A percentile compares a stretch with the other conserved stretches of the same genome.
phyloP scores from a whole-genome alignment of 148 eudicot species.

The Vaccinium macrocarpon region DNA sequence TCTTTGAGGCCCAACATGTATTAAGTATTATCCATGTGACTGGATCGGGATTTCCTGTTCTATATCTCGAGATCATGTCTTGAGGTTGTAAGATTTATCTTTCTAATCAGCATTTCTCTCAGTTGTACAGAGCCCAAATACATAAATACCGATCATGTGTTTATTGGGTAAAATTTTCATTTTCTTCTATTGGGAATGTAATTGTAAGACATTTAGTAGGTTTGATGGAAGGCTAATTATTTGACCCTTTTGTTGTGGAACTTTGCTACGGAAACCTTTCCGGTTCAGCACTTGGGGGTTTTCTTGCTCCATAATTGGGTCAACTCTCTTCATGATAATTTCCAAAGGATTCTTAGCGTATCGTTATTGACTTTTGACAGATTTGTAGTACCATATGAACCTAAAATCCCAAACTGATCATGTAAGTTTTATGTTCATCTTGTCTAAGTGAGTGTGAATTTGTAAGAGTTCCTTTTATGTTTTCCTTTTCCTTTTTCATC shows the following conservation, averaged over 20 bases:
- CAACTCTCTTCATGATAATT: slow-evolving; percentile 26
- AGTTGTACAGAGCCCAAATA: no score
- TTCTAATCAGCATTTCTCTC: not conserved
- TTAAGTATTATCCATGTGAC: slow-evolving; percentile 51
- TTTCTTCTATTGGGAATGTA: not conserved
- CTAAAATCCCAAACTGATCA: no score
- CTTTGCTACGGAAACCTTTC: slow-evolving; percentile 68
- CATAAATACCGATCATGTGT: not conserved
- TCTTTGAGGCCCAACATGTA: no score
- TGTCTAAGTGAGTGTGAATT: no score
- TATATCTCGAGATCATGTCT: slow-evolving; percentile 49
- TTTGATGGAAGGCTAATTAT: not conserved
- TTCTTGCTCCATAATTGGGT: slow-evolving; percentile 76
- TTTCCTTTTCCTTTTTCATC: no score
- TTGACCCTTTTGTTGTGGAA: not conserved
- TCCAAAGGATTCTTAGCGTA: no score
- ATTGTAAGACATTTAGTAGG: not conserved
- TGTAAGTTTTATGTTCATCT: no score
- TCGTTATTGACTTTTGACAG: no score
- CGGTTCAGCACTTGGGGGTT: slow-evolving; percentile 72
- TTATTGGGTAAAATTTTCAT: not conserved
- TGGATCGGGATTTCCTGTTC: slow-evolving; percentile 83
- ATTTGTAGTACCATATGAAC: no score
- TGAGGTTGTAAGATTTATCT: slow-evolving; percentile 62
- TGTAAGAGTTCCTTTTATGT: no score